Evolutionary conservation across 148 eudicot genomes (phyloP), one percentile per base, ranked within the genome.

Genomic region (Rhododendron mucronatum): DNA sequence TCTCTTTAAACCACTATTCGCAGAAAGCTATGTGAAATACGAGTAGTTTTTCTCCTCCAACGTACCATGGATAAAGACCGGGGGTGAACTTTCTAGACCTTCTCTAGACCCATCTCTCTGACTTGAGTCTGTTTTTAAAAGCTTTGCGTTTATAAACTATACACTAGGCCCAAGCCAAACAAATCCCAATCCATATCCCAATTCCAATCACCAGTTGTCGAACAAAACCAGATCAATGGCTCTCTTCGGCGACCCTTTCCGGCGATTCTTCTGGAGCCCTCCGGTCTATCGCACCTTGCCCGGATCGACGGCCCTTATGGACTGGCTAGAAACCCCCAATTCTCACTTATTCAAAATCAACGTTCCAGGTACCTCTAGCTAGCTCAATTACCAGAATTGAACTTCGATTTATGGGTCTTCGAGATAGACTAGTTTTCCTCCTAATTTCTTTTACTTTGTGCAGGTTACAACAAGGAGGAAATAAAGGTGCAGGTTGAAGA

Each of bases 401-500:
- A 78, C 26, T 45, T 78, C 37, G 81, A 75, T 33, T 33, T 33
- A 33, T 75, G 47, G 26, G 79, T 75, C 23, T 75, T 75, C 78
- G 20, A 33, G 73, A 67, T 10, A 12, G 37, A 69, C 15, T 13
- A 41, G 45, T 41, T 41, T 41, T 41, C 45, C 45, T 41, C 45
- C 7, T 41, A 41, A 41, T 41, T 41, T 41, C 45, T 41, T 41
- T 41, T 41, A 41, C 45, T 41, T 5, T 18, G 23, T 6, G 9
- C 28, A 96, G 98, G 98, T 47, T 93, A 91, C 80, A 85, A 84
- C 89, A 93, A 92, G 84, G 98, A 96, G 78, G 93, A 91, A n/a
- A 88, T 96, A 82, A 94, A 94, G 83, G 90, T 96, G 71, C 98
- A 94, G 89, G 93, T 96, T 5, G 98, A 96, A 78, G 98, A 93